Conservation (phyloP, 495 filamentous ascomycete species). For the Trichoderma parareesei region DNA sequence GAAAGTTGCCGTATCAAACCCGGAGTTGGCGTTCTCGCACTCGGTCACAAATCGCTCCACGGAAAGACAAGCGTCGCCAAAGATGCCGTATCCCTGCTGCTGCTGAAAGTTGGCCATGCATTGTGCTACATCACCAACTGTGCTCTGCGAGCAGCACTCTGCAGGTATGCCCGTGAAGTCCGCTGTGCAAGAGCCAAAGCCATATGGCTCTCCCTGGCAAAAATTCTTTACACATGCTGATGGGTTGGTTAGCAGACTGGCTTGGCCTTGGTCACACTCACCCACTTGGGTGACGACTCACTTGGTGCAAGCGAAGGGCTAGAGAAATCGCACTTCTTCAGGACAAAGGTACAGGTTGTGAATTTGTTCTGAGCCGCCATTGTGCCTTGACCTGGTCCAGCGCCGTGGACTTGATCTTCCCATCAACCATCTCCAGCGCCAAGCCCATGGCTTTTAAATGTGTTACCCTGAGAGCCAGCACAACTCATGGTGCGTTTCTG, state of each 20-base stretch:
- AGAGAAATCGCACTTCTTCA: background rate
- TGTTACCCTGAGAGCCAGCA: background rate
- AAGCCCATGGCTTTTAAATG: slow-evolving; percentile 2
- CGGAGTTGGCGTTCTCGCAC: background rate
- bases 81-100: slow-evolving; percentile 1
- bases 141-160: slow-evolving; percentile 7
- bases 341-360: background rate
- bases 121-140: slow-evolving; percentile 1
- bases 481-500: background rate
- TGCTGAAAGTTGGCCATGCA: slow-evolving; percentile 8
- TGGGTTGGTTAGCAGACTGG: background rate
- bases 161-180: background rate
- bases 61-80: background rate
- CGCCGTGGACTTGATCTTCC: background rate
- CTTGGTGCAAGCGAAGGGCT: background rate
- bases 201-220: slow-evolving; percentile 5
- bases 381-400: background rate
- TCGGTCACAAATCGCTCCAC: background rate
- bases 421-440: background rate
- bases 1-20: background rate
- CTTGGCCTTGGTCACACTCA: background rate
- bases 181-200: slow-evolving; percentile 5
- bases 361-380: slow-evolving; percentile 7
- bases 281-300: background rate
- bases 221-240: slow-evolving; percentile 4